Conservation (phyloP, 2,329 filamentous ascomycete genomes). For the Colletotrichum gloeosporioides region DNA sequence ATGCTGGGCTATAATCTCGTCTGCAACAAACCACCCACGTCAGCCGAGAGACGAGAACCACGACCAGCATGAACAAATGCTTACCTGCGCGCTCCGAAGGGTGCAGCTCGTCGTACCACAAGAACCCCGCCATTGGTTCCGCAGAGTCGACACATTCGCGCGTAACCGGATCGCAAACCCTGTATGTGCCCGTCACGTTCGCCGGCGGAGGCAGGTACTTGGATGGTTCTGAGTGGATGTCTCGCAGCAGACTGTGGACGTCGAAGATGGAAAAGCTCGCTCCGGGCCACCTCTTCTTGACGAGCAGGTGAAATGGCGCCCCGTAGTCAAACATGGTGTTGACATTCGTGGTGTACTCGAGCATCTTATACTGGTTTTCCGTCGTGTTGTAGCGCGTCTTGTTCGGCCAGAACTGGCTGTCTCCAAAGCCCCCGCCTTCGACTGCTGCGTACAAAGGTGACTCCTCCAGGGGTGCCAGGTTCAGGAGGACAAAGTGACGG, state of each 20-base stretch:
- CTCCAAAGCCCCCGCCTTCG: conserved; percentile 44
- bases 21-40: conserved; percentile 24
- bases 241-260: conserved; percentile 66
- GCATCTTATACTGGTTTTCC: conserved; percentile 49
- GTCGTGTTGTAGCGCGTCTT: conserved; percentile 52
- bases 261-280: conserved; percentile 72
- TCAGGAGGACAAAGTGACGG: conserved; percentile 75
- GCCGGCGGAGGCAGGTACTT: conserved; percentile 68
- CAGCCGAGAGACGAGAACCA: background rate
- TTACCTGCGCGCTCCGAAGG: conserved; percentile 69
- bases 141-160: conserved; percentile 42
- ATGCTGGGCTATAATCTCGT: conserved; percentile 42
- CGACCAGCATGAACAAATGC: conserved; percentile 27
- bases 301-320: conserved; percentile 48
- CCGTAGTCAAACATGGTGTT: conserved; percentile 57
- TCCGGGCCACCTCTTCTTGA: conserved; percentile 56
- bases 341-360: conserved; percentile 51
- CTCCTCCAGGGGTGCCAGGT: conserved; percentile 70
- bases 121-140: conserved; percentile 60
- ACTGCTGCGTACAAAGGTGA: conserved; percentile 67
- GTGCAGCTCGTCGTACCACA: conserved; percentile 79
- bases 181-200: conserved; percentile 64
- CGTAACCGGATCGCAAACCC: conserved; percentile 51
- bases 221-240: conserved; percentile 67
- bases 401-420: conserved; percentile 52